phyloP scores from a whole-genome alignment of 2,329 filamentous ascomycete species.

The Teratosphaeria viscida region DNA sequence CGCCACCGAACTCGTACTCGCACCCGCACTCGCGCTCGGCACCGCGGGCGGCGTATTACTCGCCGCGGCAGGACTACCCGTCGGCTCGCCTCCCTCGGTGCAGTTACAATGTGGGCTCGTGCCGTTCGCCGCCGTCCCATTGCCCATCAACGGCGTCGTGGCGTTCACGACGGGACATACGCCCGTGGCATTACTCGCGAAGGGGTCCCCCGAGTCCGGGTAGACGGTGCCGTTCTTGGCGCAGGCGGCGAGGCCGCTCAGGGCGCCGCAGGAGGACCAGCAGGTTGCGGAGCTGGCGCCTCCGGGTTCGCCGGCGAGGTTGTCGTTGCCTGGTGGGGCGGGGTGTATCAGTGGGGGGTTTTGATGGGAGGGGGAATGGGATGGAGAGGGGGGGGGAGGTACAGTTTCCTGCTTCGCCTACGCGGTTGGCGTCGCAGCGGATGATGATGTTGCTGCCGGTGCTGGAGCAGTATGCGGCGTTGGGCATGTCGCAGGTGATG shows the following conservation, averaged over 20 bases:
- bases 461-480: slow-evolving; percentile 1
- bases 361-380: neutral
- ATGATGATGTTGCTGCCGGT: slow-evolving; percentile 5
- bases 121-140: neutral
- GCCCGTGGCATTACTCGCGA: neutral
- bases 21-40: neutral
- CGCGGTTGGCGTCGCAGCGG: slow-evolving; percentile 1
- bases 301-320: slow-evolving; percentile 1
- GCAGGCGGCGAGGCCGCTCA: slow-evolving; percentile 2
- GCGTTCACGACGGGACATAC: neutral
- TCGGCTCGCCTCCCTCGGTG: neutral
- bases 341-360: neutral
- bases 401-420: slow-evolving; percentile 4
- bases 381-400: neutral
- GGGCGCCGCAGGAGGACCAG: slow-evolving; percentile 1
- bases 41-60: neutral
- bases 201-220: neutral
- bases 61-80: neutral
- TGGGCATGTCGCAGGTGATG: slow-evolving; percentile 1
- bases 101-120: neutral
- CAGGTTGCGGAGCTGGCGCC: neutral
- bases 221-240: slow-evolving; percentile 4
- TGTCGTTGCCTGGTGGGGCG: slow-evolving; percentile 1
- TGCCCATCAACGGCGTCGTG: neutral
- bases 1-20: neutral